phyloP scores from a whole-genome alignment of 2,329 filamentous ascomycete genomes.

The Lomentospora prolificans region DNA sequence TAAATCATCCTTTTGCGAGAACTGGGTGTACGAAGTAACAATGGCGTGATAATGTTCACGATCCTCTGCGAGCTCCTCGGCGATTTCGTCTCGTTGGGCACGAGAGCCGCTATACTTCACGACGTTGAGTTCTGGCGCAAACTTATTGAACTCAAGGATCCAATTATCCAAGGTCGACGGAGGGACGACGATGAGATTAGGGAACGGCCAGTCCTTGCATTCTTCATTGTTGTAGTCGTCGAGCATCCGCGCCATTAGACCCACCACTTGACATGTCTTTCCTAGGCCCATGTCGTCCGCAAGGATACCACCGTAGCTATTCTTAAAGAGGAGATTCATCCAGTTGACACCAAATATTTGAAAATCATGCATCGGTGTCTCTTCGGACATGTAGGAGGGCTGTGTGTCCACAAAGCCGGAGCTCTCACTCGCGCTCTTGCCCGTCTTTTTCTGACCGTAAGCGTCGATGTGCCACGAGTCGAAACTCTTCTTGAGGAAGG shows the following conservation, averaged over 20 bases:
- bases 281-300: slow-evolving; percentile 96
- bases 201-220: slow-evolving; percentile 40
- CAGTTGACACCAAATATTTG: slow-evolving; percentile 93
- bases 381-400: slow-evolving; percentile 66
- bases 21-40: slow-evolving; percentile 52
- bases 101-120: slow-evolving; percentile 62
- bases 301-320: slow-evolving; percentile 76
- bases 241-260: slow-evolving; percentile 76
- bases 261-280: slow-evolving; percentile 95
- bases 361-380: slow-evolving; percentile 79
- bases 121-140: slow-evolving; percentile 68
- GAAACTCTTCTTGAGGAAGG: slow-evolving; percentile 37
- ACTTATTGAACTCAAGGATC: slow-evolving; percentile 80
- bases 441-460: slow-evolving; percentile 26
- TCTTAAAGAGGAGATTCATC: slow-evolving; percentile 74
- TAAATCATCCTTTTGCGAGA: slow-evolving; percentile 40
- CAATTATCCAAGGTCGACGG: slow-evolving; percentile 94
- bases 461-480: slow-evolving; percentile 39
- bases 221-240: slow-evolving; percentile 41
- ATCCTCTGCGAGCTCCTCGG: slow-evolving; percentile 53
- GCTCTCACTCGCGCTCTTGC: slow-evolving; percentile 17
- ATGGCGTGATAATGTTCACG: slow-evolving; percentile 55
- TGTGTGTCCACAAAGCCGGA: slow-evolving; percentile 33
- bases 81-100: slow-evolving; percentile 56
- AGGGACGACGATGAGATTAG: slow-evolving; percentile 81